phyloP scores from a whole-genome alignment of 768 basidiomycete genomes.

The Boletus edulis region DNA sequence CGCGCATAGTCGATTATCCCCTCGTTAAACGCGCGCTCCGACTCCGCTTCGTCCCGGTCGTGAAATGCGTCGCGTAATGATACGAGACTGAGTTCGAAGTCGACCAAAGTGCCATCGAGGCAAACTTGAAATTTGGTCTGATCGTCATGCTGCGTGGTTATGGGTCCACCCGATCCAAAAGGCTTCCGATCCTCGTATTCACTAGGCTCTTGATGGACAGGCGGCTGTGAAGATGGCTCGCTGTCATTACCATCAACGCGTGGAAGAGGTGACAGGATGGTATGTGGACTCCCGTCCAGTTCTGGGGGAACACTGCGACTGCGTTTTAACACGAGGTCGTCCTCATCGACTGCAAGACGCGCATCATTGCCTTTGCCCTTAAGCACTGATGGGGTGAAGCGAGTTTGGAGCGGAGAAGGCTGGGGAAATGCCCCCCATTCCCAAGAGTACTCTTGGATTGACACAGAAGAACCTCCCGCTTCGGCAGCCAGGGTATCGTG shows the following conservation, averaged over 20 bases:
- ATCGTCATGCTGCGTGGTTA: constrained; percentile 60
- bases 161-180: constrained; percentile 52
- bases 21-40: constrained; percentile 52
- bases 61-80: constrained; percentile 31
- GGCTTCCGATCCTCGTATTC: constrained; percentile 4
- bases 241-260: constrained; percentile 21
- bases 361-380: constrained; percentile 18
- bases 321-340: constrained; percentile 35
- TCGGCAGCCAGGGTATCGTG: constrained; percentile 6
- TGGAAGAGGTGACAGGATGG: constrained; percentile 21
- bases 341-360: constrained; percentile 13
- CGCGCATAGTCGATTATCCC: constrained; percentile 60
- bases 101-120: constrained; percentile 55
- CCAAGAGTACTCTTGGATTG: constrained; percentile 79
- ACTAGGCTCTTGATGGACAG: constrained; percentile 1
- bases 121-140: constrained; percentile 61
- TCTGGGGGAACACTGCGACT: constrained; percentile 60
- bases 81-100: constrained; percentile 76
- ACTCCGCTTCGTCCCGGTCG: constrained; percentile 49
- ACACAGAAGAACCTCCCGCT: constrained; percentile 13
- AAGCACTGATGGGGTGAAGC: constrained; percentile 34
- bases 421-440: constrained; percentile 92
- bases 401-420: constrained; percentile 61
- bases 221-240: constrained; percentile 4
- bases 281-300: constrained; percentile 43